Percentiles rank a stretch among this genome's conserved stretches.
Evolutionary conservation across 768 basidiomycete genomes (phyloP).

Genomic region (Cystofilobasidium bisporidii): DNA sequence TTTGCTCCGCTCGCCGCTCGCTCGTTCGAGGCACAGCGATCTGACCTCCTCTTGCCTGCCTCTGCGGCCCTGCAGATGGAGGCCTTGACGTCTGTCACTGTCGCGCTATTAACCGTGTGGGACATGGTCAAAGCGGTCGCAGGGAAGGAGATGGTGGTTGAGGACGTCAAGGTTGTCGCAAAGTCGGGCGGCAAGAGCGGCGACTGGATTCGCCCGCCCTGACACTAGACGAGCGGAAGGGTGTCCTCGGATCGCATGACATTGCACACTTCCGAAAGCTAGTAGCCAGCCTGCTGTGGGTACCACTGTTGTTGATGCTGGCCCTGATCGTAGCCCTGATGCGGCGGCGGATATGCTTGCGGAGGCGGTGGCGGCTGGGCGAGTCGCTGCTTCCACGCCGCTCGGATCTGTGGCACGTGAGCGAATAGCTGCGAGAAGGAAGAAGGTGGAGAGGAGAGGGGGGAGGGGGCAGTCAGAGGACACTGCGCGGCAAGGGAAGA

Average conservation of each 20-base stretch:
- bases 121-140: slow-evolving; percentile 88
- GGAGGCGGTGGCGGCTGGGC: background rate
- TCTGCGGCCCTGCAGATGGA: slow-evolving; percentile 56
- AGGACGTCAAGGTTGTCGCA: slow-evolving; percentile 52
- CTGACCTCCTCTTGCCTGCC: background rate
- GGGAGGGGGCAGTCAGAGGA: background rate
- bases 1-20: too few species aligned
- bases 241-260: too few species aligned
- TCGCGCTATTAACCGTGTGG: slow-evolving; percentile 74
- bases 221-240: too few species aligned
- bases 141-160: slow-evolving; percentile 75
- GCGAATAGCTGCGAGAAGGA: slow-evolving; percentile 5
- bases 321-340: background rate
- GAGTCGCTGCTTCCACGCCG: slow-evolving; percentile 8
- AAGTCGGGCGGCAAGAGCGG: slow-evolving; percentile 70
- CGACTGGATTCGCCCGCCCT: slow-evolving; percentile 49
- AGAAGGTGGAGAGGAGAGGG: background rate
- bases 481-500: too few species aligned
- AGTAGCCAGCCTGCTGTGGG: too few species aligned
- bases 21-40: too few species aligned
- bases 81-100: slow-evolving; percentile 71
- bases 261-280: too few species aligned
- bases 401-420: background rate
- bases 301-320: background rate
- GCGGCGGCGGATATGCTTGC: background rate